Conservation (phyloP, 805 yeast genomes). For the Kazachstania viticola region DNA sequence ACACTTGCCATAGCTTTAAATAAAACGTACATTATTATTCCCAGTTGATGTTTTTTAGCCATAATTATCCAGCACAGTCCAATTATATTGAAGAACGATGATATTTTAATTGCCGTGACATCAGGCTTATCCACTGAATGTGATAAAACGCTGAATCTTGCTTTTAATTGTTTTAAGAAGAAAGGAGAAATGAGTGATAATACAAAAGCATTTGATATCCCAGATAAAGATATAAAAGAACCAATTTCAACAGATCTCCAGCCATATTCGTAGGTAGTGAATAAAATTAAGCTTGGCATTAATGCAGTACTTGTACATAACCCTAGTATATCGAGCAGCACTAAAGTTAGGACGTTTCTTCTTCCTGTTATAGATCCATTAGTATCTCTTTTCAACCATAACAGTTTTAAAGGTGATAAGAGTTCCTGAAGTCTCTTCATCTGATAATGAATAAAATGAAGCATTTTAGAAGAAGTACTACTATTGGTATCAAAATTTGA, state of each 20-base stretch:
- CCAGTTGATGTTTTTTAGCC: conserved; percentile 8
- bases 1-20: conserved; percentile 39
- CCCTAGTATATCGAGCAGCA: conserved; percentile 35
- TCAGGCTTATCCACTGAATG: conserved; percentile 45
- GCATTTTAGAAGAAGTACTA: background rate
- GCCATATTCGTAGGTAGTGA: conserved; percentile 39
- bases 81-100: conserved; percentile 28
- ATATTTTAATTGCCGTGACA: conserved; percentile 26
- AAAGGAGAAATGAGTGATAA: conserved; percentile 44
- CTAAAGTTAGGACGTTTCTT: conserved; percentile 37
- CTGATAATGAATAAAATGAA: conserved; percentile 6
- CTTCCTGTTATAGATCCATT: conserved; percentile 29
- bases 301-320: conserved; percentile 31
- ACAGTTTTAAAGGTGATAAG: conserved; percentile 38
- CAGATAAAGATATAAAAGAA: conserved; percentile 39
- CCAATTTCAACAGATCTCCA: conserved; percentile 50
- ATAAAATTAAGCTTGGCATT: conserved; percentile 36
- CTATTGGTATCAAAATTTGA: background rate
- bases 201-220: conserved; percentile 37
- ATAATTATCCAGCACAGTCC: conserved; percentile 30
- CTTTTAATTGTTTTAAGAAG: conserved; percentile 28
- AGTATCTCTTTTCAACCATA: conserved; percentile 33
- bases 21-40: conserved; percentile 22
- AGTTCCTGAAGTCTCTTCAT: conserved; percentile 15
- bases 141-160: conserved; percentile 26